phyloP scores from a whole-genome alignment of 2,329 filamentous ascomycete species.

The Rutstroemia sydowiana region DNA sequence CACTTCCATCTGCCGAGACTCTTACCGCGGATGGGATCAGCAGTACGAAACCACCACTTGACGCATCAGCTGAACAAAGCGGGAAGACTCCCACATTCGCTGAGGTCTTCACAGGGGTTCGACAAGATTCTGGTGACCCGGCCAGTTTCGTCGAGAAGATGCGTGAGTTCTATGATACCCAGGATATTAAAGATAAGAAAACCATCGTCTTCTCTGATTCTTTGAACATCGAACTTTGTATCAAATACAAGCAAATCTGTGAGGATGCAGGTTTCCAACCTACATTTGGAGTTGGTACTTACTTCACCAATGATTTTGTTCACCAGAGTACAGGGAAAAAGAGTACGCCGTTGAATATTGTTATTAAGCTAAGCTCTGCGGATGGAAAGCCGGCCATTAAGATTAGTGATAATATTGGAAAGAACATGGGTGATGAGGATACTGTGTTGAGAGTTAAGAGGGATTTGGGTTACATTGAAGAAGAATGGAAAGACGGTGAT shows the following conservation, averaged over 20 bases:
- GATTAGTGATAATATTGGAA: conserved; percentile 78
- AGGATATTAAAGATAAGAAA: conserved; percentile 72
- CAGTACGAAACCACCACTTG: conserved; percentile 21
- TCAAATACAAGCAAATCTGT: conserved; percentile 81
- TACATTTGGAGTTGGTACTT: conserved; percentile 91
- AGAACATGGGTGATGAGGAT: conserved; percentile 83
- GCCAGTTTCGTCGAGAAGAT: conserved; percentile 58
- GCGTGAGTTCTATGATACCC: conserved; percentile 34
- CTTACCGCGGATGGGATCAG: neutral
- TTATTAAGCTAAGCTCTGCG: conserved; percentile 91
- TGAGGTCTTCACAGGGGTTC: conserved; percentile 57
- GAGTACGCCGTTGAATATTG: conserved; percentile 89
- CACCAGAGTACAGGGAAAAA: conserved; percentile 67
- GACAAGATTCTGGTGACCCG: conserved; percentile 68
- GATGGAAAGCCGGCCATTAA: conserved; percentile 79
- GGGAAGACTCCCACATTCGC: conserved; percentile 47
- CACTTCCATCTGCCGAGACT: conserved; percentile 18
- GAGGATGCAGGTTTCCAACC: conserved; percentile 76
- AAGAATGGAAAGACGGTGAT: conserved; percentile 74
- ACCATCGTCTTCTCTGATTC: conserved; percentile 94
- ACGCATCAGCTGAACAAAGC: conserved; percentile 36
- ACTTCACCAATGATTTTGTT: conserved; percentile 90
- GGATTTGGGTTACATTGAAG: conserved; percentile 78
- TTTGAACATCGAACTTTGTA: conserved; percentile 79
- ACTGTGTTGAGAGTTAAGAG: conserved; percentile 79